Conservation (phyloP, 2,329 filamentous ascomycete genomes). For the Xylariaceae sp. region DNA sequence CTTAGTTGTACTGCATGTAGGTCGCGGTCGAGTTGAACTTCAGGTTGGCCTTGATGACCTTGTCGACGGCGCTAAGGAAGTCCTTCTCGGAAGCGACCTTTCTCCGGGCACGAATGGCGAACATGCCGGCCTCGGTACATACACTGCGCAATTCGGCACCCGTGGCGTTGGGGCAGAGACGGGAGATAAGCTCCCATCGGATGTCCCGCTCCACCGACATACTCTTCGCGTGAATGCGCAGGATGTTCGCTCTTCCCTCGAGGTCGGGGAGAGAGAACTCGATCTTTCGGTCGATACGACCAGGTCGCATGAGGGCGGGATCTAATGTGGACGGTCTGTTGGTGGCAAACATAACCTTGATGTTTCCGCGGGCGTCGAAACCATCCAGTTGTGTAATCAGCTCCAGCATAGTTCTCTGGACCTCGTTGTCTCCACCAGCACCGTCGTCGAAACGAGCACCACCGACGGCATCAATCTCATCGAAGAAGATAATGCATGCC, state of each 20-base stretch:
- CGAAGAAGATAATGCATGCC: slow-evolving; percentile 99
- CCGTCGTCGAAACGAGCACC: slow-evolving; percentile 95
- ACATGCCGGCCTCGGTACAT: slow-evolving; percentile 98
- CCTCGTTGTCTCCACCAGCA: slow-evolving; percentile 94
- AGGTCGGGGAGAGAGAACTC: slow-evolving; percentile 97
- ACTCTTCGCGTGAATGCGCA: slow-evolving; percentile 97
- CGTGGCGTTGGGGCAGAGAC: slow-evolving; percentile 93
- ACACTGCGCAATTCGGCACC: slow-evolving; percentile 94
- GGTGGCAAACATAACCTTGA: slow-evolving; percentile 99
- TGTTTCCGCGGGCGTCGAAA: slow-evolving; percentile 94
- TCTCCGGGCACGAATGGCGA: slow-evolving; percentile 85
- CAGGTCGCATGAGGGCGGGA: slow-evolving; percentile 93
- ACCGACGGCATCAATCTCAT: slow-evolving; percentile 95
- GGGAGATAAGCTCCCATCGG: slow-evolving; percentile 96
- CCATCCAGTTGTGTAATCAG: slow-evolving; percentile 95
- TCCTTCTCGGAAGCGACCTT: slow-evolving; percentile 99
- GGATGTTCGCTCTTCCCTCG: slow-evolving; percentile 93
- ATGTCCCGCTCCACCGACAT: slow-evolving; percentile 99
- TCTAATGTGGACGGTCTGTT: slow-evolving; percentile 94
- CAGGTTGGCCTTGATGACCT: slow-evolving; percentile 98
- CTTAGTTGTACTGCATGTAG: slow-evolving; percentile 98
- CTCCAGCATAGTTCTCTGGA: slow-evolving; percentile 96
- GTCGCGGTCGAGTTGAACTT: slow-evolving; percentile 99
- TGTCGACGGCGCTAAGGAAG: slow-evolving; percentile 95
- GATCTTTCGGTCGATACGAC: slow-evolving; percentile 97